Evolutionary conservation across 148 eudicot genomes (phyloP).

Genomic region (Limonium bicolor): DNA sequence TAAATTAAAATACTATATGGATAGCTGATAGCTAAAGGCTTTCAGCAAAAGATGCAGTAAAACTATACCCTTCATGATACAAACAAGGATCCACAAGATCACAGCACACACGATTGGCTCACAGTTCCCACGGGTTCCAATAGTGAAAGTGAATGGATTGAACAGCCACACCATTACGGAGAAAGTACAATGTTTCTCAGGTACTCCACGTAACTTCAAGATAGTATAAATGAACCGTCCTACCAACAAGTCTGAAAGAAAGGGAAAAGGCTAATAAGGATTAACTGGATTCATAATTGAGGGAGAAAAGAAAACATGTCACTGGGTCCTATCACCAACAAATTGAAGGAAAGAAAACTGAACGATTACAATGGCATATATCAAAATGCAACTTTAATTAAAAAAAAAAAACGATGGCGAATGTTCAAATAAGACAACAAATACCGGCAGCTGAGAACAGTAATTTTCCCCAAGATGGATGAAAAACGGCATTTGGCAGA

Average conservation of each 20-base stretch:
- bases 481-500: constrained; percentile 60
- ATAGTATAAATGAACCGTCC: constrained; percentile 59
- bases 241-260: constrained; percentile 59
- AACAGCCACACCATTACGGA: constrained; percentile 82
- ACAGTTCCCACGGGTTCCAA: constrained; percentile 99
- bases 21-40: too few species aligned
- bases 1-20: too few species aligned
- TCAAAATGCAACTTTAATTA: not conserved
- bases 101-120: constrained; percentile 89
- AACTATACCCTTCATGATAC: constrained; percentile 77
- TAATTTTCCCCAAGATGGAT: constrained; percentile 82
- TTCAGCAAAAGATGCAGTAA: too few species aligned
- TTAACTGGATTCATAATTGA: too few species aligned
- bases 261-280: not conserved
- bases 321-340: too few species aligned
- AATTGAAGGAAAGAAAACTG: too few species aligned
- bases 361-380: too few species aligned
- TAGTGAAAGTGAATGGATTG: constrained; percentile 97
- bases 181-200: constrained; percentile 38
- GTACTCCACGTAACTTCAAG: constrained; percentile 79
- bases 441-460: constrained; percentile 88
- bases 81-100: constrained; percentile 78
- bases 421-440: too few species aligned
- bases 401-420: not conserved
- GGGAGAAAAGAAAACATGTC: too few species aligned